Conservation (phyloP, 352 stramenopile genomes). For the Plasmopara halstedii region DNA sequence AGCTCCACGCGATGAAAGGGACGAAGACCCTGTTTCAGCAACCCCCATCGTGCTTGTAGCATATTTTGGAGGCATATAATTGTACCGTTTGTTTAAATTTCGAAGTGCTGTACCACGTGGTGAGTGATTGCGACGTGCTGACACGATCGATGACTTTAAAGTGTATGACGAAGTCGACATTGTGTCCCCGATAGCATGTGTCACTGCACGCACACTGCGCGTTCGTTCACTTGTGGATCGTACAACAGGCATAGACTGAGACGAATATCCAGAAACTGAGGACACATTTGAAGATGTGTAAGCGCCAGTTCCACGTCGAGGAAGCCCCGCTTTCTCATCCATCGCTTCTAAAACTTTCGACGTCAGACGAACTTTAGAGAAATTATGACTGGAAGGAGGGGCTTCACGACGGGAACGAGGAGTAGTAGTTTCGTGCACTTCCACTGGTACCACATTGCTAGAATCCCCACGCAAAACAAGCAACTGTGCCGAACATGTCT, state of each 20-base stretch:
- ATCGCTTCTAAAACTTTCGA: slow-evolving; percentile 53
- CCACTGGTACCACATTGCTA: slow-evolving; percentile 10
- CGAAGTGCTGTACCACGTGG: slow-evolving; percentile 37
- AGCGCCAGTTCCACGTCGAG: slow-evolving; percentile 32
- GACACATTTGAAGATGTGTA: slow-evolving; percentile 62
- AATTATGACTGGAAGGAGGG: slow-evolving; percentile 10
- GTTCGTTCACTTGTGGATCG: slow-evolving; percentile 18
- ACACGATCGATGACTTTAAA: slow-evolving; percentile 38
- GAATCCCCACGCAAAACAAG: slow-evolving; percentile 23
- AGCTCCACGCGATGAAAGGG: slow-evolving; percentile 57
- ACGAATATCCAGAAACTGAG: slow-evolving; percentile 55
- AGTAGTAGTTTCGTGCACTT: slow-evolving; percentile 5
- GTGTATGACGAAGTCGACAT: slow-evolving; percentile 52
- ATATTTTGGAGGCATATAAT: slow-evolving; percentile 62
- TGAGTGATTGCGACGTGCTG: slow-evolving; percentile 19
- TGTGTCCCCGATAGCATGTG: slow-evolving; percentile 32
- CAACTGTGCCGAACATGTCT: slow-evolving; percentile 46
- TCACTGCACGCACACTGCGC: slow-evolving; percentile 25
- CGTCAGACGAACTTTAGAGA: slow-evolving; percentile 41
- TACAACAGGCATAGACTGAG: slow-evolving; percentile 26
- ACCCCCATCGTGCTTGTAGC: slow-evolving; percentile 22
- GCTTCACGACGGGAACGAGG: slow-evolving; percentile 6
- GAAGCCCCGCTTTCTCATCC: slow-evolving; percentile 41
- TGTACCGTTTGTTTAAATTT: slow-evolving; percentile 57
- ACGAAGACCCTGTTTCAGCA: slow-evolving; percentile 34